Evolutionary conservation across 78 protist genomes (phyloP), one percentile per base, ranked within the genome.

Genomic region (Acrasis kona): DNA sequence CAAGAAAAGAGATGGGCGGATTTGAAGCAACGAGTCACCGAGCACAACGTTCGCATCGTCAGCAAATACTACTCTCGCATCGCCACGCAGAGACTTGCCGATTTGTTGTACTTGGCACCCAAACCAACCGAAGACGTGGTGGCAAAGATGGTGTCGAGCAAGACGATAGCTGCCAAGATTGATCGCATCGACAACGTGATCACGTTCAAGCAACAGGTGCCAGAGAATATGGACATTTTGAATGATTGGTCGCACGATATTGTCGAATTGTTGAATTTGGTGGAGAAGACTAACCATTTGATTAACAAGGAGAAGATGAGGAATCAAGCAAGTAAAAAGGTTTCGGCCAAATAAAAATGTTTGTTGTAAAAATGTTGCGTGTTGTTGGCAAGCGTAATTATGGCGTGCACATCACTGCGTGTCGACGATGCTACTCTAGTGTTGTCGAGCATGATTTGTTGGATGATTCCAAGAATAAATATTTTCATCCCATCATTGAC

Each of bases 271-370:
- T 10, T 72, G 9, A 29, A 10, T 12, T 9, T 12, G 9, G 76
- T 72, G 10, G 76, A 72, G 12, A 72, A 72, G 67, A 40, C 40
- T 37, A 12, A 10, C 10, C 76, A 72, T 36, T 9, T 72, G 35
- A 72, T 72, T 50, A 30, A 72, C 76, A 72, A 72, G 67, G 76
- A 72, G 67, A n/a, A n/a, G n/a, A 8, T 35, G 9, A 66, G 30
- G 70, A 37, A 35, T 10, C 8, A 57, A n/a, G 61, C 19, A n/a
- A 19, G 19, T n/a, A 50, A 50, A 50, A 19, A 50, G 19, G 61
- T 50, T 50, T 50, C 61, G 19, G 19, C 61, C 19, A 50, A 50
- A 50, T 50, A 50, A 50, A 50, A 50, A 19, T n/a, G 19, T 50
- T 50, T 50, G 19, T 50, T 50, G 19, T 50, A 19, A 50, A 50